A percentile compares a stretch with the other conserved stretches of the same genome.
These are phyloP conservation scores for Henckelia pumila DNA, from an alignment of 257 asterid species.

Conservation along the genomic window DNA sequence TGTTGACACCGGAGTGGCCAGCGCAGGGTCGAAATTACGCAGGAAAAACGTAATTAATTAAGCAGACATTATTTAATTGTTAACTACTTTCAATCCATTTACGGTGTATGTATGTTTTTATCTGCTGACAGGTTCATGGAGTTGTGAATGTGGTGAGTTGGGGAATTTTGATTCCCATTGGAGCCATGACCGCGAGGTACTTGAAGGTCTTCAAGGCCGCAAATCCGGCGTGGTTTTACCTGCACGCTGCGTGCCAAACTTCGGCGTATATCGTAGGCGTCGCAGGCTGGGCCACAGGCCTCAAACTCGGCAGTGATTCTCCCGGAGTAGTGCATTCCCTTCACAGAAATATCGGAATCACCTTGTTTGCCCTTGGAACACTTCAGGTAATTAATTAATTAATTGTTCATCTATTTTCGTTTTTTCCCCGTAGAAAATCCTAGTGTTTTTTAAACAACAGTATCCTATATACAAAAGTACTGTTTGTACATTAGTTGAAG, in stretches of 20 bases:
- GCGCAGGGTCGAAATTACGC: constrained; percentile 33
- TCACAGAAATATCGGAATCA: constrained; percentile 66
- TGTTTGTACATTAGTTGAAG: no score
- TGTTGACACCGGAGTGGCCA: constrained; percentile 17
- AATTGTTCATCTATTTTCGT: no score
- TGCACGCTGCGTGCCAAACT: constrained; percentile 57
- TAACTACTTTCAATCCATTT: no score
- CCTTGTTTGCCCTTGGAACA: constrained; percentile 64
- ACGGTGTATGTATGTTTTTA: neutral
- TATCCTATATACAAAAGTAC: no score
- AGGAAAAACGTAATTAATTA: constrained; percentile 53
- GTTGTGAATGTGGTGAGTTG: constrained; percentile 75
- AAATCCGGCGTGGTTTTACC: constrained; percentile 75
- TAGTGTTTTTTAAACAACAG: no score
- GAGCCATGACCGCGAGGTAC: constrained; percentile 62
- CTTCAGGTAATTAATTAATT: constrained; percentile 43
- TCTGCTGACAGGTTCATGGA: constrained; percentile 50
- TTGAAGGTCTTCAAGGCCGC: constrained; percentile 68
- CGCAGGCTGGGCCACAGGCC: constrained; percentile 81
- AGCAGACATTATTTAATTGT: constrained; percentile 16
- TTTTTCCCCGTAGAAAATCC: no score
- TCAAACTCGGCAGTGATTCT: constrained; percentile 65
- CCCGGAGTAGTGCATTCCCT: constrained; percentile 34
- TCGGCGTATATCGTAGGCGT: constrained; percentile 71
- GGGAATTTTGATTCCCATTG: constrained; percentile 75